A percentile compares a stretch with the other conserved stretches of the same genome.
Evolutionary conservation across 2,329 filamentous ascomycete species (phyloP).

Genomic region (Aspergillus calidoustus): DNA sequence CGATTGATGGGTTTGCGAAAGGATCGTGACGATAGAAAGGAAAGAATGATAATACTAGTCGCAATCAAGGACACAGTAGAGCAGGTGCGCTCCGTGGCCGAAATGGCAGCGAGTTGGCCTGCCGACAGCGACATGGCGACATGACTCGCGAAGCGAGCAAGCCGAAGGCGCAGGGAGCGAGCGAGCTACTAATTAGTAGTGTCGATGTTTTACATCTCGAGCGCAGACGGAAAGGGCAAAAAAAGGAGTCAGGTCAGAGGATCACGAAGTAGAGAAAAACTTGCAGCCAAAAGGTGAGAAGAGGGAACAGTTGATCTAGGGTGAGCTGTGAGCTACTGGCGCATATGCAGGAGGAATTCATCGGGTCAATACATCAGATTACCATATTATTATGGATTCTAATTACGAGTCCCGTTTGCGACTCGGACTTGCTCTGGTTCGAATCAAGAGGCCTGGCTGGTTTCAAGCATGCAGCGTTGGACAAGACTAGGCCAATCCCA

Average conservation of each 20-base stretch:
- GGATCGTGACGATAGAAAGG: conserved; percentile 68
- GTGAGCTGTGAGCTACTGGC: conserved; percentile 8
- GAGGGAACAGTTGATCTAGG: conserved; percentile 6
- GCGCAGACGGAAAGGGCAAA: not conserved
- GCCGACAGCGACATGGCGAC: conserved; percentile 34
- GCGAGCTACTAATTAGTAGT: not conserved
- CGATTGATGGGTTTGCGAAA: conserved; percentile 90
- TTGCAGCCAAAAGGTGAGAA: not conserved
- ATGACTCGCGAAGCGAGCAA: conserved; percentile 9
- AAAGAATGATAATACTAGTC: conserved; percentile 71
- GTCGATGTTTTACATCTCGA: conserved; percentile 5
- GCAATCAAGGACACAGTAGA: conserved; percentile 74
- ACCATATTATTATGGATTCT: conserved; percentile 6
- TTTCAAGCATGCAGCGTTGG: not conserved
- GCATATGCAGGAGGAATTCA: conserved; percentile 8
- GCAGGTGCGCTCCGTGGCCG: conserved; percentile 67
- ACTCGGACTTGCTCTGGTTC: not conserved
- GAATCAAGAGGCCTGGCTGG: not conserved
- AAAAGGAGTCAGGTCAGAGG: not conserved
- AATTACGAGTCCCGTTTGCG: conserved; percentile 4
- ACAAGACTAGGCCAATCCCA: not conserved
- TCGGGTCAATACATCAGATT: conserved; percentile 6
- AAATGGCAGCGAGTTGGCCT: conserved; percentile 58
- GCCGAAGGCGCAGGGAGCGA: too few relatives aligned
- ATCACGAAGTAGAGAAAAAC: conserved; percentile 13